Conservation (phyloP, 495 filamentous ascomycete species). For the Daldinia caldariorum region DNA sequence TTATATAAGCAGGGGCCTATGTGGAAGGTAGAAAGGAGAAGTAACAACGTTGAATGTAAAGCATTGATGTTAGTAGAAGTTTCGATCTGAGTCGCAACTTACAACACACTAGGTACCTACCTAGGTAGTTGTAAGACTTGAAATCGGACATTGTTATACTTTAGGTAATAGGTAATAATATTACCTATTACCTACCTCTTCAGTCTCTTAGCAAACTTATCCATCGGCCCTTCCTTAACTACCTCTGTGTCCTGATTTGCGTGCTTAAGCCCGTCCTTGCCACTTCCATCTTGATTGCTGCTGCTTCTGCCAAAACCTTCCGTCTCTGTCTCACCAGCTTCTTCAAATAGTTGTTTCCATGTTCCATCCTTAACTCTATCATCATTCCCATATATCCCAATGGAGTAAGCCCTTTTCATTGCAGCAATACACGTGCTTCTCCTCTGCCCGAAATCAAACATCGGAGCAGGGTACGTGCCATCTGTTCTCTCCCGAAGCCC, state of each 20-base stretch:
- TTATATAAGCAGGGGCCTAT: background rate
- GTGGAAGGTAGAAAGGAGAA: slow-evolving; percentile 8
- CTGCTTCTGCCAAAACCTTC: slow-evolving; percentile 45
- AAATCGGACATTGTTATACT: background rate
- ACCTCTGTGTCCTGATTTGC: slow-evolving; percentile 24
- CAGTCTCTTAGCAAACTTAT: slow-evolving; percentile 54
- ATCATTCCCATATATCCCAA: slow-evolving; percentile 69
- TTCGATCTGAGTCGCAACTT: slow-evolving; percentile 6
- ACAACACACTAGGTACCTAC: slow-evolving; percentile 9
- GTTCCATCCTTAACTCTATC: slow-evolving; percentile 66
- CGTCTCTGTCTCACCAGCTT: slow-evolving; percentile 61
- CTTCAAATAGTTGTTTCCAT: slow-evolving; percentile 67
- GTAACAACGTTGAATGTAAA: background rate
- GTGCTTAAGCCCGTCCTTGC: slow-evolving; percentile 46
- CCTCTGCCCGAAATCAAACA: slow-evolving; percentile 74
- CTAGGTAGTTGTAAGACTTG: background rate
- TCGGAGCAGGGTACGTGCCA: slow-evolving; percentile 70
- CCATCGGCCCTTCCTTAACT: slow-evolving; percentile 54
- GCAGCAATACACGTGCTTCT: slow-evolving; percentile 66
- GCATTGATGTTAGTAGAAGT: slow-evolving; percentile 1
- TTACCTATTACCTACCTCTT: slow-evolving; percentile 39
- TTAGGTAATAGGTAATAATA: too few species aligned
- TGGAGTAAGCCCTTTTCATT: slow-evolving; percentile 72
- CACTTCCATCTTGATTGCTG: slow-evolving; percentile 25
- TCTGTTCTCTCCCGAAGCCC: slow-evolving; percentile 49